Evolutionary conservation across 805 yeast genomes (phyloP).

Genomic region (Blastobotrys terrestris): DNA sequence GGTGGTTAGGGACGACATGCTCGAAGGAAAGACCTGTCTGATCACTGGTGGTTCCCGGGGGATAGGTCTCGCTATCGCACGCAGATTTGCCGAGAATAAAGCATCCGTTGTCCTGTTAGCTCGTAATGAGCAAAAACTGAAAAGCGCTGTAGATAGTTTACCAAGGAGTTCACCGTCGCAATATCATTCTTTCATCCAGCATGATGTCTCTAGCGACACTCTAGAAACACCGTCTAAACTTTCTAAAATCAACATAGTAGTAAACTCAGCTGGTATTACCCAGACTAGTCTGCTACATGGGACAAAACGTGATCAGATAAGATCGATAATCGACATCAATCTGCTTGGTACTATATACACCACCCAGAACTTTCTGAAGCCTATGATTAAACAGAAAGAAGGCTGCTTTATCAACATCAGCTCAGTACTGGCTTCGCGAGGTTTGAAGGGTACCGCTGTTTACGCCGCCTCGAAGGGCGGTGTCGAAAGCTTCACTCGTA

Average conservation of each 20-base stretch:
- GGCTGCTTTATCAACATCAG: constrained; percentile 54
- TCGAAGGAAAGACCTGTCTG: constrained; percentile 16
- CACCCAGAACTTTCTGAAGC: constrained; percentile 44
- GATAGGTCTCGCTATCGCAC: constrained; percentile 54
- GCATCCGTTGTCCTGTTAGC: constrained; percentile 47
- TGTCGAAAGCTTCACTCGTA: constrained; percentile 51
- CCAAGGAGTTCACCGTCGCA: constrained; percentile 13
- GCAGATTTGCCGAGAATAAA: constrained; percentile 44
- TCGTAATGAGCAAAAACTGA: constrained; percentile 33
- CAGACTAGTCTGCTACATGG: constrained; percentile 47
- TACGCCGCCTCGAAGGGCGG: constrained; percentile 73
- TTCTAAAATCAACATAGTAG: constrained; percentile 37
- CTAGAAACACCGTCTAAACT: background rate
- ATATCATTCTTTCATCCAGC: constrained; percentile 8
- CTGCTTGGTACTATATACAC: constrained; percentile 56
- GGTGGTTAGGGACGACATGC: background rate
- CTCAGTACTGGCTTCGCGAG: constrained; percentile 51
- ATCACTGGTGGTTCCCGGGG: constrained; percentile 71
- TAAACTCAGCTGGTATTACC: constrained; percentile 55
- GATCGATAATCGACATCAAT: constrained; percentile 47
- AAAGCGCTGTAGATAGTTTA: constrained; percentile 10
- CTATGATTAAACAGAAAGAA: constrained; percentile 40
- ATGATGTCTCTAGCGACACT: constrained; percentile 9
- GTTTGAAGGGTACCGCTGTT: constrained; percentile 48
- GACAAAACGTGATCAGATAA: constrained; percentile 39